Evolutionary conservation across 495 filamentous ascomycete genomes (phyloP), one percentile per base, ranked within the genome.

Genomic region (Podospora didyma): DNA sequence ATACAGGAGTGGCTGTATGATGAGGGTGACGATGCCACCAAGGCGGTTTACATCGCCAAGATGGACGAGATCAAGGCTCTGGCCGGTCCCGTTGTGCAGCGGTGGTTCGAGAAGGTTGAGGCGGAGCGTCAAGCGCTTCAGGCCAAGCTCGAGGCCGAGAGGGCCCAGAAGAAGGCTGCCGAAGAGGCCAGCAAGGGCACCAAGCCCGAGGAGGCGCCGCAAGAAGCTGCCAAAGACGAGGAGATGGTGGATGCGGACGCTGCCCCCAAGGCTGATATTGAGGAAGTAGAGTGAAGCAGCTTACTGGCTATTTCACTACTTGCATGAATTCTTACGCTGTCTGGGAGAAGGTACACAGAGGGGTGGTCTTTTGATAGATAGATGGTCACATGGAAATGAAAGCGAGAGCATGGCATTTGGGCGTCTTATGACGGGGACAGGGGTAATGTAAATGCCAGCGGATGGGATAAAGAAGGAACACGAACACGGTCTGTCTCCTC

Each of bases 1-100:
- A 24, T 53, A 20, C 62, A 97, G 92, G 92, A 97, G 62, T 99
- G 94, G 94, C 85, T 99, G 52, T 97, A 98, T 75, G 92, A 96
- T 62, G 94, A 97, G 24, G 94, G 94, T 62, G 92, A 97, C 56
- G 94, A 97, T 70, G 82, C 92, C 67, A 92, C 89, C 65, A 96
- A 96, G 80, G 90, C 88, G 39, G 76, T 92, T 59, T 99, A 99
- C 75, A 80, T 92, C 49, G 81, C 89, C 67, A 97, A 97, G 82
- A 88, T 93, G 73, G 93, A 97, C 56, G 94, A 99, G 70, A 91
- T 99, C 72, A 89, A 90, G 65, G 85, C 90, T 62, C 78, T 95
- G 53, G 87, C 90, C 47, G 93, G 92, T 17, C 95, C 94, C 58
- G 89, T 98, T 72, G 86, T 91, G 49, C 92, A 96, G 77, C 87